These are phyloP conservation scores for Hevea brasiliensis DNA, from an alignment of 345 rosid genomes.

Conservation along the genomic window DNA sequence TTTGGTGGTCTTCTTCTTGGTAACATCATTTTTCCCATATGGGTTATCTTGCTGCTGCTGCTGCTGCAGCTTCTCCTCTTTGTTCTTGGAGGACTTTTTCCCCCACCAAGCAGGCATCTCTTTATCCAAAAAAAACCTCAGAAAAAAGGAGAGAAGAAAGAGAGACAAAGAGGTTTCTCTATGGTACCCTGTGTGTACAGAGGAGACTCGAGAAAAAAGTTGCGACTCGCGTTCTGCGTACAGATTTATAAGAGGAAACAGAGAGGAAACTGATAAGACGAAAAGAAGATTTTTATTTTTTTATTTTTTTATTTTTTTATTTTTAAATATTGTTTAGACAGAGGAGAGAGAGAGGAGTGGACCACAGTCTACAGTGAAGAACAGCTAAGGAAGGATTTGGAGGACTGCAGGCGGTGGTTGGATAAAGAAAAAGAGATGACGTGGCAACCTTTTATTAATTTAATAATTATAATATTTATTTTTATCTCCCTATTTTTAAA, in stretches of 20 bases:
- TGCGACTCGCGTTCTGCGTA: constrained; percentile 3
- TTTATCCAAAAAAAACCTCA: not conserved
- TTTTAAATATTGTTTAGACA: not conserved
- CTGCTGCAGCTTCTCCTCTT: constrained; percentile 35
- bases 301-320: not conserved
- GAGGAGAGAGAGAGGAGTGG: constrained; percentile 11
- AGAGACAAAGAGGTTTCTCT: not conserved
- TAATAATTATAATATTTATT: too few relatives aligned
- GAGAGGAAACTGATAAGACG: constrained; percentile 21
- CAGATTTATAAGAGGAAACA: constrained; percentile 23
- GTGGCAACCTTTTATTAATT: constrained; percentile 19
- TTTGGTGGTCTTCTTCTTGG: not conserved
- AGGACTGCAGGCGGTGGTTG: constrained; percentile 46
- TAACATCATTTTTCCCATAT: not conserved
- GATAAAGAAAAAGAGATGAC: constrained; percentile 28
- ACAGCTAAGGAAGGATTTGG: constrained; percentile 30
- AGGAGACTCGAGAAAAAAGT: constrained; percentile 15
- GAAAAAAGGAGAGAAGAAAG: not conserved
- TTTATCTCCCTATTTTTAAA: too few relatives aligned
- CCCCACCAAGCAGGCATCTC: constrained; percentile 86
- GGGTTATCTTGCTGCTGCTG: constrained; percentile 18
- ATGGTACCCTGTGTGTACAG: not conserved
- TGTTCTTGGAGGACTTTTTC: constrained; percentile 55
- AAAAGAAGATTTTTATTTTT: not conserved
- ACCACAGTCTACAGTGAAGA: constrained; percentile 21